Evolutionary conservation across 73 alveolate species (phyloP).

Genomic region (Blepharisma japonicum): DNA sequence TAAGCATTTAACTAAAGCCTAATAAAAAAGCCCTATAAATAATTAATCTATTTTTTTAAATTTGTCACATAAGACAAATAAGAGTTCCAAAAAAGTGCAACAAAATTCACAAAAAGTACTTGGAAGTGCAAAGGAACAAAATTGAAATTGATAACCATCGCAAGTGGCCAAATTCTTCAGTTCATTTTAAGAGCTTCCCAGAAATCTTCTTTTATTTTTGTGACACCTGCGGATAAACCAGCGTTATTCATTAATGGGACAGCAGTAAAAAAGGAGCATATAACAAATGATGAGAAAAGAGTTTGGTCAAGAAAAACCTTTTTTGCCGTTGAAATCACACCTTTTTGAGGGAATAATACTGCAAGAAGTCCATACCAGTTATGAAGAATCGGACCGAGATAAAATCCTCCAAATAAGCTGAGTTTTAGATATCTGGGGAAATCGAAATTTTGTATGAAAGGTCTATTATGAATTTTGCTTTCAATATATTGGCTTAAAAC

Average conservation of each 20-base stretch:
- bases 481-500: neutral
- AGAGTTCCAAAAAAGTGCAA: neutral
- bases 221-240: neutral
- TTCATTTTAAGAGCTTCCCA: slow-evolving; percentile 5
- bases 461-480: neutral
- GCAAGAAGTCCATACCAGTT: neutral
- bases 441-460: neutral
- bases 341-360: neutral
- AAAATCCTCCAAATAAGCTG: neutral
- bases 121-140: slow-evolving; percentile 18
- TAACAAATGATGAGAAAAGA: neutral
- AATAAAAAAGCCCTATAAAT: too few species aligned
- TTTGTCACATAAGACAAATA: neutral
- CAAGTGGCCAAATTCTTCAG: slow-evolving; percentile 8
- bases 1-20: too few species aligned
- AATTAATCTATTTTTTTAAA: too few species aligned
- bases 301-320: slow-evolving; percentile 2
- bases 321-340: neutral
- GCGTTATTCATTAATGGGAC: neutral
- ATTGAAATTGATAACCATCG: slow-evolving; percentile 22
- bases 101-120: neutral
- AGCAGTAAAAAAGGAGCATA: neutral
- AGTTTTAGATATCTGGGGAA: neutral
- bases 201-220: neutral
- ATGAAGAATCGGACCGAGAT: neutral